Base-by-base conservation (phyloP, 2,329 filamentous ascomycete species). In the Paecilomyces variotii region DNA sequence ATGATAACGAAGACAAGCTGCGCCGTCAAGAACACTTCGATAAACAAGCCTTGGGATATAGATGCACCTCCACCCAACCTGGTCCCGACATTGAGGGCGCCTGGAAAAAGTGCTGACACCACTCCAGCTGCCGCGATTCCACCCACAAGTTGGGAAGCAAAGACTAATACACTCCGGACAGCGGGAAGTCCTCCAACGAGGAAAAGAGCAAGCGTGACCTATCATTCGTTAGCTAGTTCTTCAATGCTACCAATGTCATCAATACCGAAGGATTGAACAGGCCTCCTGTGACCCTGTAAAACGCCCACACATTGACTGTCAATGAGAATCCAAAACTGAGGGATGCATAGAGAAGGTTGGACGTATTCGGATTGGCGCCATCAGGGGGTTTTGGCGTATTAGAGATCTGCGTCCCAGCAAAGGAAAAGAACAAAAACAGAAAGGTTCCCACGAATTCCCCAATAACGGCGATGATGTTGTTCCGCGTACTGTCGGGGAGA, bases 1-100 rank as follows among this genome's bases (percentile, higher is more conserved):
- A 86, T 83, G 30, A 88, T 83, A 2, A 85, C 82, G 56, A 88
- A 77, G 6, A 87, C 80, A 9, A 89, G 76, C 67, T 87, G 79
- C 0, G 83, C 76, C 0, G 86, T 88, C 39, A 87, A 76, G 65
- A 88, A 85, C 75, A 86, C 81, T 70, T 88, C 86, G 54, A 88
- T 80, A 67, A 88, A 87, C 49, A 88, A 74, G 5, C 86, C 86
- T 60, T 84, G 84, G 0, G 76, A 76, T 9, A 79, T 74, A 59
- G 74, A 82, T 3, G 81, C 76, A 11, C 79, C 80, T 10, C 76
- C 75, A 1, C 78, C 77, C 2, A 88, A 77, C 3, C 76, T 74
- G n/a, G 85, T 88, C 54, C 74, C 74, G 4, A 86, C 84, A 4
- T 77, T 75, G 19, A 86, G 68, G 1, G 76, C 72, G 0, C 82